These are phyloP conservation scores for Fusarium marasasianum DNA, from an alignment of 2,329 filamentous ascomycete genomes.

Conservation along the genomic window DNA sequence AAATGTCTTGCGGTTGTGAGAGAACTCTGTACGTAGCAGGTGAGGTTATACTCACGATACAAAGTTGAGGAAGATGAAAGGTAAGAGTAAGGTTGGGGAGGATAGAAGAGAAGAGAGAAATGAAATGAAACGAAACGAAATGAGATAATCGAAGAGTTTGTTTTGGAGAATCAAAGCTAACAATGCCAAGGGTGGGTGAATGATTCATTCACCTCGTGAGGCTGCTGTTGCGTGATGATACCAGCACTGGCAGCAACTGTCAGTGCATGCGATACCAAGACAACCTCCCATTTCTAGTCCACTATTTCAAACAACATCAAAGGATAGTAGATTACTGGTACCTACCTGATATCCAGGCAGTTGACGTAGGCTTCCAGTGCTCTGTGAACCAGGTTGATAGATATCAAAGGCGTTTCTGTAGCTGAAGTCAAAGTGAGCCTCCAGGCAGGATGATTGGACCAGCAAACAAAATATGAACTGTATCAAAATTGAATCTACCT, in stretches of 20 bases:
- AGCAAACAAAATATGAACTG: neutral
- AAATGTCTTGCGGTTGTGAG: neutral
- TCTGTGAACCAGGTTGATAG: neutral
- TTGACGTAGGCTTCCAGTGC: neutral
- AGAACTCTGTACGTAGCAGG: neutral
- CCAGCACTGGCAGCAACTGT: neutral
- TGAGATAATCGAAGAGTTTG: neutral
- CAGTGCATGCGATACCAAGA: neutral
- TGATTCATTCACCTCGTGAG: neutral
- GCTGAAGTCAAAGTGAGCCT: neutral
- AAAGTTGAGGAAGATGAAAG: neutral
- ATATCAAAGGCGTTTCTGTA: neutral
- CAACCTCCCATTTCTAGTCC: neutral
- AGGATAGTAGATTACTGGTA: neutral
- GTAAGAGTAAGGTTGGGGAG: neutral
- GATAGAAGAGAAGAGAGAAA: neutral
- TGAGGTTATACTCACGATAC: neutral
- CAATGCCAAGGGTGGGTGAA: neutral
- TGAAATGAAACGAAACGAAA: neutral
- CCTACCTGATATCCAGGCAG: neutral
- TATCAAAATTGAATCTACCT: neutral
- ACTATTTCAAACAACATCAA: neutral
- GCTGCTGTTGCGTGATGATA: neutral
- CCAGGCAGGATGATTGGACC: neutral
- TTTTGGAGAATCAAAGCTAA: neutral